Base-by-base conservation (phyloP, 352 stramenopile genomes). In the Phytophthora pini region DNA sequence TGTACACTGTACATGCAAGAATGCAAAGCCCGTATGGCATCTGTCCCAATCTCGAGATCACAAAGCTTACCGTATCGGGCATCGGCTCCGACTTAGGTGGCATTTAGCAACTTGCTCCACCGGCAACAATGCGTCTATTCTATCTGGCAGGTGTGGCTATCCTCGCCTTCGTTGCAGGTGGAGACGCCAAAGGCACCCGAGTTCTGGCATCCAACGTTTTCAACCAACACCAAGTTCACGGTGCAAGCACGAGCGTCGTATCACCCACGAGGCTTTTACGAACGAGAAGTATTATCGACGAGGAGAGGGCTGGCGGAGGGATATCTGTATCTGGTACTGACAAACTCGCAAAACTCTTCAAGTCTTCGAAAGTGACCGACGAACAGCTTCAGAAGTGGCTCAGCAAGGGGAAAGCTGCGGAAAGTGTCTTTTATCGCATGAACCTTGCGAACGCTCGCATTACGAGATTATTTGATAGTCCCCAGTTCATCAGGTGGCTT, bases 351-450 rank as follows among this genome's bases (percentile, higher is more conserved):
- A 17, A 7, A 15, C 24, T 20, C 5, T 6, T 56, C 34, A 47
- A 24, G 17, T 15, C 49, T 46, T 47, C 34, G 34, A 46, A 56
- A 38, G 20, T 56, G 22, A 36, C 22, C 0, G 34, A 22, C 22
- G 7, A 45, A 34, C 12, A 45, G 22, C 32, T 56, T 55, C 31
- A 55, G 31, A 29, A 8, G 3, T 56, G 49, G 49, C 34, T 56
- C 12, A 27, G 15, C 1, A 32, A 56, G 7, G 34, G 3, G 17
- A 46, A 47, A 36, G 26, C 49, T 12, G 34, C 22, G 13, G 49
- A 56, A 17, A 46, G 34, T 4, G 49, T 46, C 13, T 56, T 47
- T 24, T 38, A n/a, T 24, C 49, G 49, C 13, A 26, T 46, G 48
- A 12, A 56, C 1, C 49, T 56, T 2, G 36, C 7, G 8, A 56